A percentile compares a stretch with the other conserved stretches of the same genome.
phyloP scores from a whole-genome alignment of 805 yeast species.

The Tetrapisispora pingtungensis region DNA sequence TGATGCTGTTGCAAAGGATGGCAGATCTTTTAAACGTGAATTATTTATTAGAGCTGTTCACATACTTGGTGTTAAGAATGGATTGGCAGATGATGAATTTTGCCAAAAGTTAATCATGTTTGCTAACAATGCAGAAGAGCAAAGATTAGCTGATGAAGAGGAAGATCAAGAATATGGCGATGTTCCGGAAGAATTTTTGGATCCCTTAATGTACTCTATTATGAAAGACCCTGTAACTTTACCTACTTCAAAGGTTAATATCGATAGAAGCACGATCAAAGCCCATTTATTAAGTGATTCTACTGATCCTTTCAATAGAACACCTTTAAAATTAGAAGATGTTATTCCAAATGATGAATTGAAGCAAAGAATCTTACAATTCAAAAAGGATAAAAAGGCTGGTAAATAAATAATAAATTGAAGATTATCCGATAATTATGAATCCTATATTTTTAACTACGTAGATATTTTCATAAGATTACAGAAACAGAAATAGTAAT shows the following conservation, averaged over 20 bases:
- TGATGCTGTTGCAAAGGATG: constrained; percentile 77
- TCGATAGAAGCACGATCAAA: constrained; percentile 86
- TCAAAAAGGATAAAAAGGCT: constrained; percentile 37
- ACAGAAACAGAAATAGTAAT: no score
- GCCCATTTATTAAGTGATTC: constrained; percentile 90
- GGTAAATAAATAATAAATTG: constrained; percentile 7
- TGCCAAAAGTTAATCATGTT: constrained; percentile 45
- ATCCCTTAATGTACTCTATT: constrained; percentile 90
- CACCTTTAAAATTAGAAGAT: constrained; percentile 82
- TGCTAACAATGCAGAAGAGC: constrained; percentile 53
- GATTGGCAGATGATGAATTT: constrained; percentile 45
- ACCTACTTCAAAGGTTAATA: constrained; percentile 75
- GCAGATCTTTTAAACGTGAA: constrained; percentile 68
- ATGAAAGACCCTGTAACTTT: constrained; percentile 96
- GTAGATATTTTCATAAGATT: no score
- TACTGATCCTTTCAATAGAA: constrained; percentile 94
- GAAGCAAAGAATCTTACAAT: constrained; percentile 49
- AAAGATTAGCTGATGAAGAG: constrained; percentile 55
- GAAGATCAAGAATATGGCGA: constrained; percentile 88
- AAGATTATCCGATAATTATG: no score
- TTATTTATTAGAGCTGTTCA: constrained; percentile 62
- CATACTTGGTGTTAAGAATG: constrained; percentile 47
- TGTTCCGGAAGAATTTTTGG: constrained; percentile 91
- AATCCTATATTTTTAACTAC: no score
- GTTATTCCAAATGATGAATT: constrained; percentile 70